Conservation (phyloP, 768 basidiomycete species). For the Cystobasidium ongulense region DNA sequence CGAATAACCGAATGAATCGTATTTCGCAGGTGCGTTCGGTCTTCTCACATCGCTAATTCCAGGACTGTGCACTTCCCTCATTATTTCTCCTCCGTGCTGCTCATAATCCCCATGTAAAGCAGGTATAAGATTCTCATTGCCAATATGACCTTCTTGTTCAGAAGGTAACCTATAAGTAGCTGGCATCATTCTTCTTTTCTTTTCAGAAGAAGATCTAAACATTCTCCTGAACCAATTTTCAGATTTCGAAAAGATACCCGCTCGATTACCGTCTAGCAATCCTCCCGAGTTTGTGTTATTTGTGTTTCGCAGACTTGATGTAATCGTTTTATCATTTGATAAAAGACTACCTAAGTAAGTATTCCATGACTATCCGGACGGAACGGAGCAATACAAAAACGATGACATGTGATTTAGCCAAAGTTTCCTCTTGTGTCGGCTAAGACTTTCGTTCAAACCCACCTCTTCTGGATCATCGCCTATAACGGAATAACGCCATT, state of each 20-base stretch:
- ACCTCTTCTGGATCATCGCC: slow-evolving; percentile 32
- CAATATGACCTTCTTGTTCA: not conserved
- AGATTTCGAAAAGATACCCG: slow-evolving; percentile 2
- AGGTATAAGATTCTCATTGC: not conserved
- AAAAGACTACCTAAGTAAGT: slow-evolving; percentile 20
- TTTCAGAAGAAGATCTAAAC: not conserved
- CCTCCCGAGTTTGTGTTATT: not conserved
- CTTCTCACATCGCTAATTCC: not conserved
- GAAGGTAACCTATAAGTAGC: slow-evolving; percentile 4
- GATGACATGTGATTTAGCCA: too few species aligned
- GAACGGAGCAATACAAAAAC: not conserved
- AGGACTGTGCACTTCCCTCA: not conserved
- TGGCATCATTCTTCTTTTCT: not conserved
- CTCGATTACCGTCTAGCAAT: not conserved
- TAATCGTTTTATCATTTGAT: not conserved
- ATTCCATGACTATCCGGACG: slow-evolving; percentile 11
- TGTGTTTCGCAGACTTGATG: not conserved
- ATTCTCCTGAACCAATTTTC: not conserved
- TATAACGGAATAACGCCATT: slow-evolving; percentile 23
- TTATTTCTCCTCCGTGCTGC: too few species aligned
- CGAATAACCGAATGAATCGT: not conserved
- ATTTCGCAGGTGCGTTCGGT: not conserved
- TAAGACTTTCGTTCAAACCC: not conserved
- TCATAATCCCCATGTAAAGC: not conserved
- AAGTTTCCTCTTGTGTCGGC: not conserved